A percentile compares a stretch with the other conserved stretches of the same genome.
phyloP scores from a whole-genome alignment of 495 filamentous ascomycete genomes.

The Penicillium salamii region DNA sequence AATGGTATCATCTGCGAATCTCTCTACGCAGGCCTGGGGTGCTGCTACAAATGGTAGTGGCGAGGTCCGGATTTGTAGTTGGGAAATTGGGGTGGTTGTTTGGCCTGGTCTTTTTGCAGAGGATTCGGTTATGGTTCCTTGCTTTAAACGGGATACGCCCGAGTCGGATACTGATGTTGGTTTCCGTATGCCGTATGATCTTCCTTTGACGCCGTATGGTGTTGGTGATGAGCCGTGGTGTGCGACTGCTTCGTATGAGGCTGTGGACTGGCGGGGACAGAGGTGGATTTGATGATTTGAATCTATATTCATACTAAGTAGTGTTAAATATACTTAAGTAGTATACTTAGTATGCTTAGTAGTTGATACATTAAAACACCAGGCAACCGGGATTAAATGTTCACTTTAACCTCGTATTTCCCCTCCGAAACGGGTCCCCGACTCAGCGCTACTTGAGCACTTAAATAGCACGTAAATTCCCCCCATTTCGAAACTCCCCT shows the following conservation, averaged over 20 bases:
- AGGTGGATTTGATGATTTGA: slow-evolving; percentile 46
- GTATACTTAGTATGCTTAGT: too few relatives aligned
- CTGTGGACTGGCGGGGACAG: slow-evolving; percentile 70
- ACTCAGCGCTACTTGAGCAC: too few relatives aligned
- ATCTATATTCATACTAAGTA: too few relatives aligned
- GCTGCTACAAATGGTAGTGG: slow-evolving; percentile 48
- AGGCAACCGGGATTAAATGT: too few relatives aligned
- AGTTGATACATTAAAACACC: too few relatives aligned
- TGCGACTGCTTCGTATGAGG: slow-evolving; percentile 56
- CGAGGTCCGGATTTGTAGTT: slow-evolving; percentile 71
- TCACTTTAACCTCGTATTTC: too few relatives aligned
- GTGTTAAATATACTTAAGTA: too few relatives aligned
- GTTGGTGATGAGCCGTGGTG: slow-evolving; percentile 73
- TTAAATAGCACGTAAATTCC: too few relatives aligned
- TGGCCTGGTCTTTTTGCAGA: slow-evolving; percentile 65
- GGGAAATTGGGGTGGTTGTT: slow-evolving; percentile 81
- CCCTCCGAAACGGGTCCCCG: too few relatives aligned
- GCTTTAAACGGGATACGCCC: slow-evolving; percentile 61
- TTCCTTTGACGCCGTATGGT: slow-evolving; percentile 68
- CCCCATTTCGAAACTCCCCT: too few relatives aligned
- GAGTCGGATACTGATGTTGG: slow-evolving; percentile 46
- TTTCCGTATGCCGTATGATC: slow-evolving; percentile 78
- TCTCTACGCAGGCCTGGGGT: slow-evolving; percentile 93
- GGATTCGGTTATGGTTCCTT: slow-evolving; percentile 59
- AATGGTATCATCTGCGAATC: slow-evolving; percentile 78